Base-by-base conservation (phyloP, 805 yeast species). In the Yamadazyma takamatsuzukensis region DNA sequence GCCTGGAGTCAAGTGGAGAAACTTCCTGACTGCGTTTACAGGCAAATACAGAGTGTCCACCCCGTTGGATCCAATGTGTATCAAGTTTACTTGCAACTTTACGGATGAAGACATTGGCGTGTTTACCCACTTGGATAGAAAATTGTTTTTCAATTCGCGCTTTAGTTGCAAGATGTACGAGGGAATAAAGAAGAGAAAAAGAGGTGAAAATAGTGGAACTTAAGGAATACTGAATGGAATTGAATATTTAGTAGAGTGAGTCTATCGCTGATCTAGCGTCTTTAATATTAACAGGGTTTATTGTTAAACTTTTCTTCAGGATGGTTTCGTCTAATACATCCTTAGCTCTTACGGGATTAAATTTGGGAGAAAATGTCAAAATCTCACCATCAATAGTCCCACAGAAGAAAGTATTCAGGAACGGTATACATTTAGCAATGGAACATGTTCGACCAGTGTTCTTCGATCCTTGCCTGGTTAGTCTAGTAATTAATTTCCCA, bases 341-440 rank as follows among this genome's bases (percentile, higher is more conserved):
- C 14, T 10, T 6, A n/a, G 15, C 12, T 14, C 15, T 13, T n/a
- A 21, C 19, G 5, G n/a, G 8, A 26, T 33, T 34, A 6, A 32
- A 46, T 36, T 42, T 36, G 37, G 62, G 51, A 3, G 50, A 69
- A 87, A 88, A 83, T 1, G 60, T 56, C 0, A 73, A 48, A 1
- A 83, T 76, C 18, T 73, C 72, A 2, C 93, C 93, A 42, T 82
- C 86, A 37, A 72, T 67, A 2, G 82, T 73, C 1, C 88, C 89
- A 17, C 82, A 69, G 41, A 50, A 73, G 43, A 72, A 78, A 15
- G 68, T 66, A 6, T 62, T 66, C 14, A 64, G 48, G 31, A 62
- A 65, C 2, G 66, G 57, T 0, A 76, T 73, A 1, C 72, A 64
- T 34, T 72, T 61, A 0, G 66, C 73, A 19, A 83, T 59, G 13